phyloP scores from a whole-genome alignment of 225 moss, liverwort and hornwort genomes.

The Rhytidiadelphus loreus region DNA sequence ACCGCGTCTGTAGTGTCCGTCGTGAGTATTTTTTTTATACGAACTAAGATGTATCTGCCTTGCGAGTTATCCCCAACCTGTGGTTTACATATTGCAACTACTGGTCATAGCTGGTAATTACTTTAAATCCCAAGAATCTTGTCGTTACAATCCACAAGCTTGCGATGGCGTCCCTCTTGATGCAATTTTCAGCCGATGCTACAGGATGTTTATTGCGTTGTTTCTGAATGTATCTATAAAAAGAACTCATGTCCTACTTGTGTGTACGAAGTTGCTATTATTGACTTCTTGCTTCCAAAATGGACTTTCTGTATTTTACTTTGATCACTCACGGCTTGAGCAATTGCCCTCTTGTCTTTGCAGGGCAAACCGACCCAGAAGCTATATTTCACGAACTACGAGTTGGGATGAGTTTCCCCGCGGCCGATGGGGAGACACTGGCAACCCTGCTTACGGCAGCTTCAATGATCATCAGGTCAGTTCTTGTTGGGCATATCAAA shows the following conservation, averaged over 20 bases:
- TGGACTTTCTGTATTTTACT: background rate
- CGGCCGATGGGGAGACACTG: slow-evolving; percentile 78
- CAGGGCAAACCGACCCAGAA: slow-evolving; percentile 92
- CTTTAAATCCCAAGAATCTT: background rate
- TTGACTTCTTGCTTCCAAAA: background rate
- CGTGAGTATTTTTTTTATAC: background rate
- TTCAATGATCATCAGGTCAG: slow-evolving; percentile 80
- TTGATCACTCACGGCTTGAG: background rate
- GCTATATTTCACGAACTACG: slow-evolving; percentile 78
- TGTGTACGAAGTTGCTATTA: background rate
- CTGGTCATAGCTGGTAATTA: background rate
- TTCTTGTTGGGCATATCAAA: background rate
- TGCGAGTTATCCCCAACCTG: background rate
- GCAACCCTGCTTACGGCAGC: slow-evolving; percentile 80
- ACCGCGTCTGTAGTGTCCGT: background rate
- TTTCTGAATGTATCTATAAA: background rate
- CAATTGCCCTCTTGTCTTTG: background rate
- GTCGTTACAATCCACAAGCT: background rate
- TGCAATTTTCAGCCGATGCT: background rate
- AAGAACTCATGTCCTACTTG: background rate
- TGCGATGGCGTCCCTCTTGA: background rate
- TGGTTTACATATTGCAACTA: no score
- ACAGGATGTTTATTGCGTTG: background rate
- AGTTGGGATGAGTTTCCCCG: slow-evolving; percentile 83
- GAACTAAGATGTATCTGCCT: background rate